Conservation (phyloP, 1,139 yeast species). For the Debaryomyces nepalensis region DNA sequence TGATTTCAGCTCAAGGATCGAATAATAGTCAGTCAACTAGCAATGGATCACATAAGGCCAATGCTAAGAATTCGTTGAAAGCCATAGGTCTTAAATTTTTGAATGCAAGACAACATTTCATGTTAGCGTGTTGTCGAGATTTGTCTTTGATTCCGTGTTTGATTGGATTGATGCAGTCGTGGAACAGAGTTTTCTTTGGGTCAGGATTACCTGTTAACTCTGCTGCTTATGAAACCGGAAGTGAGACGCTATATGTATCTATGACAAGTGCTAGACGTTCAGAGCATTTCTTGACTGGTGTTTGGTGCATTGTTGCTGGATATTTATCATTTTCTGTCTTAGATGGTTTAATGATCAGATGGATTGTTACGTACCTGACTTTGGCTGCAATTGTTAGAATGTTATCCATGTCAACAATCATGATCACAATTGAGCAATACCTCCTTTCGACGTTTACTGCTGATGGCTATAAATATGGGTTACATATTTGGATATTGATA, state of each 20-base stretch:
- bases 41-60: constrained; percentile 11
- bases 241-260: constrained; percentile 25
- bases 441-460: constrained; percentile 62
- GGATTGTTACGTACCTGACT: constrained; percentile 90
- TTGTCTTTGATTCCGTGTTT: constrained; percentile 69
- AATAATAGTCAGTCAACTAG: neutral
- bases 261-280: constrained; percentile 64
- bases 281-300: constrained; percentile 70
- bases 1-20: neutral
- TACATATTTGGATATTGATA: constrained; percentile 90
- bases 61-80: constrained; percentile 42
- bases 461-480: constrained; percentile 58
- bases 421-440: constrained; percentile 72
- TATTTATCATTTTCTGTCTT: constrained; percentile 82
- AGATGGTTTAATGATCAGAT: constrained; percentile 89
- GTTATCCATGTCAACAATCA: constrained; percentile 76
- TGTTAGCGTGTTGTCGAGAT: constrained; percentile 74
- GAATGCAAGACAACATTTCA: constrained; percentile 76
- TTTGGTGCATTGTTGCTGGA: constrained; percentile 87
- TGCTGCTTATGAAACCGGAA: neutral
- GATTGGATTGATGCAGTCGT: constrained; percentile 58
- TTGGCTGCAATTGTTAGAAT: constrained; percentile 87
- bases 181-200: constrained; percentile 50
- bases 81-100: constrained; percentile 66
- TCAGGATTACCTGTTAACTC: constrained; percentile 19